A percentile compares a stretch with the other conserved stretches of the same genome.
Conservation (phyloP, 2,329 filamentous ascomycete species). For the Talaromyces sp. region DNA sequence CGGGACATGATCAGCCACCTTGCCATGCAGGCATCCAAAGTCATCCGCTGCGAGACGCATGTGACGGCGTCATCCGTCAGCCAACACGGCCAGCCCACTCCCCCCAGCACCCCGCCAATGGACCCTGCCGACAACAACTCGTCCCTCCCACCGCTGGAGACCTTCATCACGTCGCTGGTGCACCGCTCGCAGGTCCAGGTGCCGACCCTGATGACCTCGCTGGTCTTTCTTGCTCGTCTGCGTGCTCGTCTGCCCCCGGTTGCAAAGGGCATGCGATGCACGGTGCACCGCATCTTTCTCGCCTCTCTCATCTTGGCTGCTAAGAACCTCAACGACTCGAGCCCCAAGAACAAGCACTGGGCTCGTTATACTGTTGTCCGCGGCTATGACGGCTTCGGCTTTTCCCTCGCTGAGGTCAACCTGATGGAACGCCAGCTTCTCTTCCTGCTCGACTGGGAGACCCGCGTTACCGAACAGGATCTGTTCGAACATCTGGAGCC, state of each 20-base stretch:
- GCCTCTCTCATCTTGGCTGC: conserved; percentile 63
- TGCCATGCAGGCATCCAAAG: conserved; percentile 41
- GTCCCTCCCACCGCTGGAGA: conserved; percentile 70
- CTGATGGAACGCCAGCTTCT: conserved; percentile 99
- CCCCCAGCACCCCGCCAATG: conserved; percentile 55
- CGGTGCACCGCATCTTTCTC: conserved; percentile 95
- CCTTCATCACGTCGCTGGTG: conserved; percentile 88
- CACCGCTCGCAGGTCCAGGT: conserved; percentile 94
- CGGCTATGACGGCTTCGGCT: conserved; percentile 72
- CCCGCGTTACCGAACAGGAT: conserved; percentile 77
- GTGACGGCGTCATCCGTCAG: conserved; percentile 31
- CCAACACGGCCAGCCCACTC: conserved; percentile 52
- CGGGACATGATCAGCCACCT: conserved; percentile 44
- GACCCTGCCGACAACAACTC: conserved; percentile 32
- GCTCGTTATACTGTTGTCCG: conserved; percentile 81
- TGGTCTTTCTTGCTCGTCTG: conserved; percentile 86
- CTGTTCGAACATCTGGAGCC: conserved; percentile 80
- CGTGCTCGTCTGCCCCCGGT: conserved; percentile 82
- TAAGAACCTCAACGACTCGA: conserved; percentile 98
- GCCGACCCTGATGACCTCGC: conserved; percentile 90
- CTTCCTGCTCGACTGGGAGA: conserved; percentile 90
- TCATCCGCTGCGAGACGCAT: conserved; percentile 51
- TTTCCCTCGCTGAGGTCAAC: conserved; percentile 93
- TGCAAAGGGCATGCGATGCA: conserved; percentile 93
- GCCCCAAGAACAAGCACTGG: conserved; percentile 99